phyloP scores from a whole-genome alignment of 345 rosid genomes.

The Heritiera fomes region DNA sequence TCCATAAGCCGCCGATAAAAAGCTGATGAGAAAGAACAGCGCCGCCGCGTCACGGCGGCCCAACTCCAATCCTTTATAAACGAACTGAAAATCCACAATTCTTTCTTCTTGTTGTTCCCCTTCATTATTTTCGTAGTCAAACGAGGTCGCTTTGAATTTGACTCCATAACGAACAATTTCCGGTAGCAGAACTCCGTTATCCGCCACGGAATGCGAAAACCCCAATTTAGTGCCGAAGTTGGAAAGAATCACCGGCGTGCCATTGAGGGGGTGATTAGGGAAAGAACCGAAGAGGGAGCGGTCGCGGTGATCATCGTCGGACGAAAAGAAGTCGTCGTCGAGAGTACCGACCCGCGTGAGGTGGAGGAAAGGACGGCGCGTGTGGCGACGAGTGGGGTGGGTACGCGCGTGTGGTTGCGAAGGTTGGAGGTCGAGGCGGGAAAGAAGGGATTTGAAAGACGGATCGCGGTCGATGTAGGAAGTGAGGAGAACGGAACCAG shows the following conservation, averaged over 20 bases:
- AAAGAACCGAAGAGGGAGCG: slow-evolving; percentile 46
- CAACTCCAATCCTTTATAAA: slow-evolving; percentile 66
- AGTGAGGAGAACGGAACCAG: slow-evolving; percentile 59
- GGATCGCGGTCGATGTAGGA: slow-evolving; percentile 87
- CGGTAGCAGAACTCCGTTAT: slow-evolving; percentile 56
- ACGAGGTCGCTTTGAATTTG: slow-evolving; percentile 34
- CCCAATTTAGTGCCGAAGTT: slow-evolving; percentile 54
- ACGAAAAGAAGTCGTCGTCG: slow-evolving; percentile 82
- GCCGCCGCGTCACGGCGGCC: slow-evolving; percentile 73
- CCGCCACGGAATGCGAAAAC: slow-evolving; percentile 48
- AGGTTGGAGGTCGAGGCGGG: slow-evolving; percentile 66
- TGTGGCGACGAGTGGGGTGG: slow-evolving; percentile 36
- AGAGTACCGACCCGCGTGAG: slow-evolving; percentile 81
- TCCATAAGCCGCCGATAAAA: slow-evolving; percentile 84
- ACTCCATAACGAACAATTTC: slow-evolving; percentile 60
- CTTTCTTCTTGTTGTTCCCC: slow-evolving; percentile 42
- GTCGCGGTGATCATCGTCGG: slow-evolving; percentile 58
- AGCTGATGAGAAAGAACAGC: slow-evolving; percentile 67
- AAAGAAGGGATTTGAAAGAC: slow-evolving; percentile 75
- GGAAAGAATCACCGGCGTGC: slow-evolving; percentile 54
- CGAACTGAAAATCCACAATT: slow-evolving; percentile 56
- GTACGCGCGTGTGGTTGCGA: slow-evolving; percentile 27
- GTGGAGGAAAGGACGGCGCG: slow-evolving; percentile 75
- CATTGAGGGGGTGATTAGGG: slow-evolving; percentile 47
- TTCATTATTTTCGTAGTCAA: slow-evolving; percentile 23